phyloP scores from a whole-genome alignment of 2,329 filamentous ascomycete species.

The Pseudocercospora ulei region DNA sequence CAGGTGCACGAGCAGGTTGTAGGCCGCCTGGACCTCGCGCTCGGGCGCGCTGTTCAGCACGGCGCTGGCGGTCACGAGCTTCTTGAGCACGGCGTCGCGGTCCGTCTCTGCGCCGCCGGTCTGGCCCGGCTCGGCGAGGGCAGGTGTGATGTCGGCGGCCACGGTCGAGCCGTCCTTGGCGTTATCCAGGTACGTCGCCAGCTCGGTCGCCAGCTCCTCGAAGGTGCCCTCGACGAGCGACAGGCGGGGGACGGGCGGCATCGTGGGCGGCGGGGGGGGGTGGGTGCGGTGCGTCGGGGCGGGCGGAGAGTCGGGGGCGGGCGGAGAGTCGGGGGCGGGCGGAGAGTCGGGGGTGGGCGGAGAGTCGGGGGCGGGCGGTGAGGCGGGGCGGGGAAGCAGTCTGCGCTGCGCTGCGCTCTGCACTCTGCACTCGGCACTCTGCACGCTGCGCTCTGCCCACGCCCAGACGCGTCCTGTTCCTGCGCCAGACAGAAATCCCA shows the following conservation, averaged over 20 bases:
- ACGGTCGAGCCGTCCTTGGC: constrained; percentile 55
- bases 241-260: constrained; percentile 54
- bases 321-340: no score
- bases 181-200: constrained; percentile 85
- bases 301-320: no score
- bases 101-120: constrained; percentile 48
- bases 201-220: constrained; percentile 84
- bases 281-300: not conserved
- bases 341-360: no score
- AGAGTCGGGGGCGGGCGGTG: no score
- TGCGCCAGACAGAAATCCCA: no score
- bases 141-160: constrained; percentile 57
- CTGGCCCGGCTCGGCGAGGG: constrained; percentile 50
- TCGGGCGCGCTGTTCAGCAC: constrained; percentile 78
- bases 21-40: constrained; percentile 91
- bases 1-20: constrained; percentile 93
- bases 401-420: no score
- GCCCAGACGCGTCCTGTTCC: no score
- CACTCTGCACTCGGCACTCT: no score
- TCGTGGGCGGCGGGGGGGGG: constrained; percentile 31
- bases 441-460: no score
- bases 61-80: constrained; percentile 70
- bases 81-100: constrained; percentile 76
- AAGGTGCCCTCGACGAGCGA: constrained; percentile 81
- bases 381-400: no score